Evolutionary conservation across 805 yeast species (phyloP).

Genomic region (Ogataea salicorniae): DNA sequence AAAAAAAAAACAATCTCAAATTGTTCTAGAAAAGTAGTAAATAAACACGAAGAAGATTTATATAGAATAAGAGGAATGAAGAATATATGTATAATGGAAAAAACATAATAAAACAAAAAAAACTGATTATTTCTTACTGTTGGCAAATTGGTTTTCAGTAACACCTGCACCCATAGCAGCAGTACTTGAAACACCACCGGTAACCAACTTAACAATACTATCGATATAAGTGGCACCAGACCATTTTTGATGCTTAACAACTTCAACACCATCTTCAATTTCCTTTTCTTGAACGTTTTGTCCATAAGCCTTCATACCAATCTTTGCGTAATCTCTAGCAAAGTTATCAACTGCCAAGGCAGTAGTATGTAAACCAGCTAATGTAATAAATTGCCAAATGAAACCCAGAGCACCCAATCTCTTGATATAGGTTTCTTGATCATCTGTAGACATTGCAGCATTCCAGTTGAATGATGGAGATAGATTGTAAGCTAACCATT

Average conservation of each 20-base stretch:
- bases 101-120: background rate
- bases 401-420: constrained; percentile 85
- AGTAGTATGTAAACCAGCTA: constrained; percentile 95
- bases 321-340: constrained; percentile 67
- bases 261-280: constrained; percentile 85
- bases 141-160: constrained; percentile 84
- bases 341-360: constrained; percentile 88
- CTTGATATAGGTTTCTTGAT: constrained; percentile 85
- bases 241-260: constrained; percentile 98
- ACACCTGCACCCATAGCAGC: constrained; percentile 99
- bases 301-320: constrained; percentile 96
- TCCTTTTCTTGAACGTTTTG: constrained; percentile 81
- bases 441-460: constrained; percentile 79
- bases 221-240: constrained; percentile 97
- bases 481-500: constrained; percentile 95
- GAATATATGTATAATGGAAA: background rate
- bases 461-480: constrained; percentile 99
- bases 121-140: constrained; percentile 6
- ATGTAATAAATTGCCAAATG: constrained; percentile 96
- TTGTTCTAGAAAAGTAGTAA: background rate
- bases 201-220: constrained; percentile 78
- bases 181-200: constrained; percentile 92
- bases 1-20: background rate
- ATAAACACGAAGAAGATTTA: background rate
- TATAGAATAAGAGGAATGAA: background rate